Percentiles rank a stretch among this genome's conserved stretches.
These are phyloP conservation scores for Monosporozyma aerobia DNA, from an alignment of 805 yeast genomes.

Conservation along the genomic window DNA sequence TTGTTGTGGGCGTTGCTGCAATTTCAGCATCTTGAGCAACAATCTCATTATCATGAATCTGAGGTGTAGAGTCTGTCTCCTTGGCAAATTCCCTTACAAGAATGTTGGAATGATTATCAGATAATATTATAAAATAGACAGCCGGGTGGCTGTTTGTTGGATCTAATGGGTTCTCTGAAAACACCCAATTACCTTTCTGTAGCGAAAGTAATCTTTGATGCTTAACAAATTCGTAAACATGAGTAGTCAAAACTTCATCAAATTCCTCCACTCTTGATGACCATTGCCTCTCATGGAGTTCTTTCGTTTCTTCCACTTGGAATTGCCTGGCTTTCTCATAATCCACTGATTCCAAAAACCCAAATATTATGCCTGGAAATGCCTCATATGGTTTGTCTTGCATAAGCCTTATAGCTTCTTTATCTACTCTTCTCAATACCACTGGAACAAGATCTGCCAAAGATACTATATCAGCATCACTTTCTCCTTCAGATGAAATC, in stretches of 20 bases:
- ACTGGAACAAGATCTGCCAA: constrained; percentile 40
- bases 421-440: constrained; percentile 26
- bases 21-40: background rate
- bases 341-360: constrained; percentile 34
- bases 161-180: constrained; percentile 44
- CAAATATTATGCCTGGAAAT: constrained; percentile 37
- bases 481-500: constrained; percentile 45
- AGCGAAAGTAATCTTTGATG: constrained; percentile 67
- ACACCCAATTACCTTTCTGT: constrained; percentile 77
- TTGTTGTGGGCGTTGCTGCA: constrained; percentile 20
- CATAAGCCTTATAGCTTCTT: background rate
- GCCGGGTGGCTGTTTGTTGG: constrained; percentile 26
- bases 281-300: constrained; percentile 36
- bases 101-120: constrained; percentile 56
- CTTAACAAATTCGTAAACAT: constrained; percentile 60
- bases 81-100: constrained; percentile 51
- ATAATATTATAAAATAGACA: constrained; percentile 48
- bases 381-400: constrained; percentile 7
- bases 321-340: constrained; percentile 43
- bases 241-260: constrained; percentile 40
- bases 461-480: constrained; percentile 43
- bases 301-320: constrained; percentile 41
- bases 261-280: constrained; percentile 38
- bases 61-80: constrained; percentile 41
- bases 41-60: constrained; percentile 47